Base-by-base conservation (phyloP, 805 yeast species). In the Cyberlindnera mycetangii region DNA sequence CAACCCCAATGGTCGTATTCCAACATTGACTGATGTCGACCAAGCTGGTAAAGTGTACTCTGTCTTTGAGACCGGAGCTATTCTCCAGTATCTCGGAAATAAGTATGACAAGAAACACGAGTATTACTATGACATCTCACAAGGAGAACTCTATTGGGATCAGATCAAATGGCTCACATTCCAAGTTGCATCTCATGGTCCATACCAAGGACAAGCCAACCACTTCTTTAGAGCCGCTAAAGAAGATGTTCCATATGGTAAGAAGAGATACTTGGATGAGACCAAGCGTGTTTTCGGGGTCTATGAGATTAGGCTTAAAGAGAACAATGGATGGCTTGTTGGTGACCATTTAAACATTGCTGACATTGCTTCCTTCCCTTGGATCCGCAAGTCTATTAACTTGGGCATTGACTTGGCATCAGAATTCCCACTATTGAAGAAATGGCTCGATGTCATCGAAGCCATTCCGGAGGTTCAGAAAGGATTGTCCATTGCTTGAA, bases 1-100 rank as follows among this genome's bases (percentile, higher is more conserved):
- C 55, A 79, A 81, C 58, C 81, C 83, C 16, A 80, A 81, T 53
- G 86, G 88, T 6, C 66, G 79, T 53, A 75, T 82, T 40, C 88
- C 88, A 24, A 70, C 80, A 0, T 60, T 83, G 31, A 66, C 59
- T 31, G 71, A 69, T 39, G 65, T 58, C 28, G 57, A 60, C 55
- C 3, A 43, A 71, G n/a, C n/a, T 5, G 81, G 79, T 4, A 61
- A 72, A 32, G 60, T 59, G 7, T 67, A 68, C 24, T 64, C 74
- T 17, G 57, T 83, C 22, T 71, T 73, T 51, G 87, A 82, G 62
- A 70, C 81, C 30, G 86, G 76, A 21, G 85, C 87, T 2, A 81
- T 82, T 48, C 59, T 83, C 61, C 63, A 69, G 47, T 83, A 79
- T 57, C 60, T 82, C 31, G 78, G 76, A 42, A 84, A 79, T 50